A percentile compares a stretch with the other conserved stretches of the same genome.
Conservation (phyloP, 345 rosid genomes). For the Corymbia maculata region DNA sequence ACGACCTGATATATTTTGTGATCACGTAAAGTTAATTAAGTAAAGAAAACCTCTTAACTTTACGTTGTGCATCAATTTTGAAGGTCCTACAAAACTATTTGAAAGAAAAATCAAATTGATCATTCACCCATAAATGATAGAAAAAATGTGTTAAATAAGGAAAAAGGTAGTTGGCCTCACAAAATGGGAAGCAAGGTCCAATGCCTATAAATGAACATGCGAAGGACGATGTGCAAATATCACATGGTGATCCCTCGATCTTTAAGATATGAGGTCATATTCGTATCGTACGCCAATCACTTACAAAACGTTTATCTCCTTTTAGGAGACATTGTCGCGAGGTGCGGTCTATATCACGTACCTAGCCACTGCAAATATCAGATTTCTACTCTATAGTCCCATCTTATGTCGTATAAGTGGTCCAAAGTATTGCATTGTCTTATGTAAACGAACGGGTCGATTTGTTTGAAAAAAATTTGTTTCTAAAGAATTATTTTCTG, state of each 20-base stretch:
- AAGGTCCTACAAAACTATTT: neutral
- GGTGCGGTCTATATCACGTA: neutral
- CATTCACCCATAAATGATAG: neutral
- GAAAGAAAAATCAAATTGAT: too few relatives aligned
- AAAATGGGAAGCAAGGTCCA: neutral
- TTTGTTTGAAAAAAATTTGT: too few relatives aligned
- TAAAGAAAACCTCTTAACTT: neutral
- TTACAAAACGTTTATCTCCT: neutral
- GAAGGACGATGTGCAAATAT: too few relatives aligned
- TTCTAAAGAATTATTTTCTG: too few relatives aligned
- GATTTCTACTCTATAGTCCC: neutral
- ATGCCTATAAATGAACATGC: neutral
- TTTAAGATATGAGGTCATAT: too few relatives aligned
- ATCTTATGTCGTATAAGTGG: neutral
- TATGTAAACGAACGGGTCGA: too few relatives aligned
- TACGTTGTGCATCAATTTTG: neutral
- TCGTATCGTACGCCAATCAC: neutral
- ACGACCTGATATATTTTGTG: too few relatives aligned
- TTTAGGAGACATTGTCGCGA: neutral
- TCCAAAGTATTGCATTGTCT: neutral
- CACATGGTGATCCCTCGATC: too few relatives aligned
- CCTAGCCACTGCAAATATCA: neutral
- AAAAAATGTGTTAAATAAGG: neutral
- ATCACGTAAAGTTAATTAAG: neutral
- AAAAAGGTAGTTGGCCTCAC: neutral